Evolutionary conservation across 2,329 filamentous ascomycete species (phyloP).

Genomic region (Penicillium sp.): DNA sequence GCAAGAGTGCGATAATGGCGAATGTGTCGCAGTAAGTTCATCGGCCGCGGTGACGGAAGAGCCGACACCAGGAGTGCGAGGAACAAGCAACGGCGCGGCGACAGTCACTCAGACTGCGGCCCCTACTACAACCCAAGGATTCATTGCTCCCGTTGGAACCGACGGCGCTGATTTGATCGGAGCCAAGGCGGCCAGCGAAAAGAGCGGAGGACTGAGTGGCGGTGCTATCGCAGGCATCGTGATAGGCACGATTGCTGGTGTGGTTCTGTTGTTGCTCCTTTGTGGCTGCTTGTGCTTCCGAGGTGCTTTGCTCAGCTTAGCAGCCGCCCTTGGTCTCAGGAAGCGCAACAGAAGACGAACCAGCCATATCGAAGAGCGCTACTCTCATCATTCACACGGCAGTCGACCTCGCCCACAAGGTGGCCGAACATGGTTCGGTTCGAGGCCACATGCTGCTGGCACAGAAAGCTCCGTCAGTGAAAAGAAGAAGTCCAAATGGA

Average conservation of each 20-base stretch:
- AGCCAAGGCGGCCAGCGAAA: conserved; percentile 22
- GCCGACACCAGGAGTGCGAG: conserved; percentile 39
- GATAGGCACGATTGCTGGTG: conserved; percentile 44
- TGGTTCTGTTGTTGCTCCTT: conserved; percentile 42
- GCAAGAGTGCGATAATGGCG: conserved; percentile 40
- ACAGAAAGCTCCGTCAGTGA: conserved; percentile 26
- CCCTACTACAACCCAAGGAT: conserved; percentile 41
- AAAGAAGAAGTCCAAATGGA: conserved; percentile 37
- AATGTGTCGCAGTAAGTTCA: conserved; percentile 40
- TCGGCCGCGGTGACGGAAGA: conserved; percentile 32
- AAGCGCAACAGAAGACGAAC: conserved; percentile 35
- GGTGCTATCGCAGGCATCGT: conserved; percentile 50
- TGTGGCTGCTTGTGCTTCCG: conserved; percentile 43
- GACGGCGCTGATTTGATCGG: conserved; percentile 37
- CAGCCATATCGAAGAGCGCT: conserved; percentile 38
- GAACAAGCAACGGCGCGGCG: conserved; percentile 40
- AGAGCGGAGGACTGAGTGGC: conserved; percentile 41
- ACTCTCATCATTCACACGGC: conserved; percentile 32
- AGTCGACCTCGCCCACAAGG: conserved; percentile 25
- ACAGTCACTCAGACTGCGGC: conserved; percentile 42
- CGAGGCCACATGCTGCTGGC: conserved; percentile 28
- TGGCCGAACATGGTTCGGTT: conserved; percentile 40
- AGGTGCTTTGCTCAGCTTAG: conserved; percentile 36
- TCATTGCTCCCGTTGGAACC: conserved; percentile 43
- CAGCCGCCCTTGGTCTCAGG: conserved; percentile 41